Evolutionary conservation across 2,329 filamentous ascomycete species (phyloP), one percentile per base, ranked within the genome.

Genomic region (Colletotrichum eremochloae): DNA sequence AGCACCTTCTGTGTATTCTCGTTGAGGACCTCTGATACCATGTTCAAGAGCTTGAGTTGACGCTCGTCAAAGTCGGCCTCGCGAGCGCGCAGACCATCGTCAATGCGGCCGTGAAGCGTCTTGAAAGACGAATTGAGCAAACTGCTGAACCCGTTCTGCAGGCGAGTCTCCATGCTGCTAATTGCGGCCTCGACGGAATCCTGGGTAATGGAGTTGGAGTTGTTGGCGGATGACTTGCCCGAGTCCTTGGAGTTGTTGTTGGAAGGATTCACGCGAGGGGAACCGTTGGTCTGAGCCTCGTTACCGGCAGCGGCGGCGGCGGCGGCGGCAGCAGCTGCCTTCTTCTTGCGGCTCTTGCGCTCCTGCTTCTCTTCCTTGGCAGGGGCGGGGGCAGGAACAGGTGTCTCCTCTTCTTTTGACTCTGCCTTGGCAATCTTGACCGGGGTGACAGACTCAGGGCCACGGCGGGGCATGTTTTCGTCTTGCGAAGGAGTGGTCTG

Each of bases 1-100:
- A 98, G 87, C 31, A 94, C 93, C 77, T 93, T 91, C 81, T 91
- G 87, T 29, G 89, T 90, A 78, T 91, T 91, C 72, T 88, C 86
- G 74, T 89, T 90, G 60, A 92, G 84, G 44, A 91, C 88, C 44
- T 88, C 84, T 5, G 88, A 89, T 48, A 91, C 88, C 79, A 88
- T 85, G 73, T 89, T 86, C 53, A 91, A 82, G 24, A 91, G 81
- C 76, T 86, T 86, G 24, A 86, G 81, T 77, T 89, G 88, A 71
- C 86, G 86, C 75, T 84, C 80, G 70, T 86, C 84, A 76, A 89
- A 89, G 71, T 83, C 85, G 60, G 84, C 82, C 67, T 89, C 87
- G 15, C 87, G 85, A 50, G 80, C 79, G 56, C 84, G 83, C 52
- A 87, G 84, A 60, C 97, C 95, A 61, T 93, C 90, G 74, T 89